Evolutionary conservation across 164 flowering plant genomes (phyloP), one percentile per base, ranked within the genome.

Genomic region (Echeveria elegans): DNA sequence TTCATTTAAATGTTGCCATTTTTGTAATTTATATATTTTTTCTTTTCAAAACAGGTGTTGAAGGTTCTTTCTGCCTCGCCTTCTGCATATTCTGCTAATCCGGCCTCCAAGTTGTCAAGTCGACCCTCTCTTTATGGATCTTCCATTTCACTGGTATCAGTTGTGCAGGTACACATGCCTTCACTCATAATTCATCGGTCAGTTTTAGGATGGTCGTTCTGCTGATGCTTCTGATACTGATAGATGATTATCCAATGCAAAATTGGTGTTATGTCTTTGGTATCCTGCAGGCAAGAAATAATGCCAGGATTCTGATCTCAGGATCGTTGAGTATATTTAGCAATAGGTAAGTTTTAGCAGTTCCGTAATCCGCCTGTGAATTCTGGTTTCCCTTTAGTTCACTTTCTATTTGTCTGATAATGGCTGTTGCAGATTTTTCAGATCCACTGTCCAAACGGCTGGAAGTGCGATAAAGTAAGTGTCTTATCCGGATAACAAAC

Each of bases 51-150:
- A 12, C 59, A 95, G 99, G 89, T 88, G n/a, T 65, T 88, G 78
- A 88, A 88, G 76, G 97, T 80, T 69, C 97, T 95, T 5, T 85
- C 99, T 37, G 97, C 97, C 16, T 92, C 99, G 59, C 84, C 94
- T 60, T 72, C 97, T 11, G 96, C 97, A 18, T 92, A 89, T 82
- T 92, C 97, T 71, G 90, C 97, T 60, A 88, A 87, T 70, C 99
- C 92, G 11, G 78, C 78, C 48, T 70, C 81, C 29, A 83, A 86
- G 80, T 72, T 90, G 72, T 80, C 92, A 66, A 82, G 21, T 71
- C 95, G 96, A 66, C 98, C 97, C 28, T 68, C 87, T 4, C 80
- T 91, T 31, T 78, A 83, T 72, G 99, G 99, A 71, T 73, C 90
- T 72, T 68, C 86, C 14, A 83, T 94, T 63, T 89, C 96, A 18